Evolutionary conservation across 2,329 filamentous ascomycete genomes (phyloP), one percentile per base, ranked within the genome.

Genomic region (Xylaria sp.): DNA sequence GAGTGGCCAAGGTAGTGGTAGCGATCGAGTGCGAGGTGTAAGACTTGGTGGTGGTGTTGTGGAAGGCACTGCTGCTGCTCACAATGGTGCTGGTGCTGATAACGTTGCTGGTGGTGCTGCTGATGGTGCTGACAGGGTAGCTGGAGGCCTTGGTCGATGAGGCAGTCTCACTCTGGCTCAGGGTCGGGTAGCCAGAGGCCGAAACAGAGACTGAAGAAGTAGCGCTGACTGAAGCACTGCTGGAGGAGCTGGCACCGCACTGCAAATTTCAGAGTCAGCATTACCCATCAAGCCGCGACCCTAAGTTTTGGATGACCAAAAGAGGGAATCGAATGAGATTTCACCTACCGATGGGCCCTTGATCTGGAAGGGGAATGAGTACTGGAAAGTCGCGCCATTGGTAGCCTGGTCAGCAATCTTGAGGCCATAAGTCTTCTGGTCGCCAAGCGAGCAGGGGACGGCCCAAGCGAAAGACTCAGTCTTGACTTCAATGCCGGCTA

Each of bases 351-450:
- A 74, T 54, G 69, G 76, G 56, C 76, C 80, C 64, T 77, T 75
- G 75, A 89, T 88, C 75, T 81, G 74, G 83, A 91, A 91, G 74
- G 87, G 87, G 81, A 85, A 85, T 65, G 87, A 88, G 84, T 86
- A 90, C 84, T 90, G 88, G 84, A 87, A 88, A 76, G 84, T 79
- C 11, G 59, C 71, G 26, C 80, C 63, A 10, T 60, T 20, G 80
- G 88, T 76, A 71, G 78, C 79, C 73, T 86, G 83, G 42, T 84
- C 81, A 70, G 78, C 78, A 79, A 91, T 81, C 80, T 83, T 81
- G 77, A 91, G 81, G 72, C 88, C 89, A 79, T 90, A 90, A 75
- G 83, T 83, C 61, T 80, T 80, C 48, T 81, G 76, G 66, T 74
- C 74, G 70, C 84, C 85, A 33, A 86, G 82, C 33, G 76, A 70